Base-by-base conservation (phyloP, 169 alveolate species). In the Eimeria praecox region DNA sequence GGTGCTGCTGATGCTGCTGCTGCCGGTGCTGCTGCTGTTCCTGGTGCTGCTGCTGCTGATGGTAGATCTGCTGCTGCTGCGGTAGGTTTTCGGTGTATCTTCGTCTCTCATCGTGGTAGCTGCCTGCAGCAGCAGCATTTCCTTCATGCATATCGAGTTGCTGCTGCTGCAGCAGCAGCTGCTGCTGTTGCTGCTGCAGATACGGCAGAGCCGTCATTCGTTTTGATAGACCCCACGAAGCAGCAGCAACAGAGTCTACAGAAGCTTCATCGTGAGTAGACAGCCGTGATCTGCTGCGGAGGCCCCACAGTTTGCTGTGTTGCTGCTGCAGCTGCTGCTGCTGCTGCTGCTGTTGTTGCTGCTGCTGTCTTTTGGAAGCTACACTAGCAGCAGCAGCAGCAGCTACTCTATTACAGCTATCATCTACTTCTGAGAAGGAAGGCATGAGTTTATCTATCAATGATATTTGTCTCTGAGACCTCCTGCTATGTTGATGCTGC, bases 21-120 rank as follows among this genome's bases (percentile, higher is more conserved):
- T 30, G 35, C 49, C 6, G 46, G 14, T 73, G 83, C 83, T 73
- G 83, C 83, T n/a, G 83, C 49, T n/a, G 44, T 22, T 6, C 49
- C 87, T 35, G 87, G 62, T 77, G 52, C 33, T 77, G 87, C 49
- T 73, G 83, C 54, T 6, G 54, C 83, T 18, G 83, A 5, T 73
- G 83, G 62, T 77, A n/a, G 40, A 20, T 56, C 87, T 77, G 87
- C 10, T 77, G 87, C 87, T 77, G 87, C 62, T 35, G 87, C 87
- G 8, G 33, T 44, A 0, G n/a, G n/a, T 24, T 30, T 22, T 73
- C 8, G 52, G 62, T 52, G 62, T 52, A 52, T 2, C 62, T 52
- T 52, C 62, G 62, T 52, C 0, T 12, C 24, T 52, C 18, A 52
- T 20, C 18, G 9, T 52, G 62, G 24, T 52, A 52, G 18, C 14